Percentiles rank a stretch among this genome's conserved stretches.
These are phyloP conservation scores for Diaporthe sp. DNA, from an alignment of 2,329 filamentous ascomycete genomes.

Conservation along the genomic window DNA sequence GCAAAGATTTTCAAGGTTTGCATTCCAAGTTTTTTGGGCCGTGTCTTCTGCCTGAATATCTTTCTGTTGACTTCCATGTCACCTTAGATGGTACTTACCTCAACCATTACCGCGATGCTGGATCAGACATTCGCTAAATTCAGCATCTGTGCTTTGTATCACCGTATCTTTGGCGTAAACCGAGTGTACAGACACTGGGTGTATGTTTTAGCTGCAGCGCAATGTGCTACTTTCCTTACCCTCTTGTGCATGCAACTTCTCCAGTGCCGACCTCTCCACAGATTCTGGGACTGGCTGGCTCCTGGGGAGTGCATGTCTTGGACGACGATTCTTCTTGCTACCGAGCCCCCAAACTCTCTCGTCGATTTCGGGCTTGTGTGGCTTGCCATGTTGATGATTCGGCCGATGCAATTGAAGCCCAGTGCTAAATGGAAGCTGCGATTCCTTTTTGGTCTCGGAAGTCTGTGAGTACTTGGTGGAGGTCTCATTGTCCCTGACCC, in stretches of 20 bases:
- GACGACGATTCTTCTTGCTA: neutral
- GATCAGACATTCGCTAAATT: constrained; percentile 8
- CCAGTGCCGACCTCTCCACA: neutral
- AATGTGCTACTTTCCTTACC: neutral
- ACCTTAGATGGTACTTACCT: neutral
- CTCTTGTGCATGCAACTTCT: neutral
- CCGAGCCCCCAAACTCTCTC: neutral
- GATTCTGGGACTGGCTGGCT: neutral
- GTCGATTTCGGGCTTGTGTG: neutral
- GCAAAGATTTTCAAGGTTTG: neutral
- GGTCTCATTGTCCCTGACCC: too few relatives aligned
- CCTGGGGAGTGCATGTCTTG: neutral
- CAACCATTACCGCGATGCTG: neutral
- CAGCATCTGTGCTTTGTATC: constrained; percentile 5
- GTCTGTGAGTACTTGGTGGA: neutral
- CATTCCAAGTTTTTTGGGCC: neutral
- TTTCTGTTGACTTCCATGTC: neutral
- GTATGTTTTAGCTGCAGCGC: neutral
- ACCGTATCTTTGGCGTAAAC: neutral
- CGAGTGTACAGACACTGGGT: neutral
- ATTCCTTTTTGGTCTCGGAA: neutral
- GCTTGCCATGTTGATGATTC: neutral
- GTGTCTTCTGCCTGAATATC: neutral
- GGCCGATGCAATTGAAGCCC: neutral
- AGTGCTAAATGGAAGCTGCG: neutral